A percentile compares a stretch with the other conserved stretches of the same genome.
These are phyloP conservation scores for Carallia pectinifolia DNA, from an alignment of 345 rosid genomes.

Conservation along the genomic window DNA sequence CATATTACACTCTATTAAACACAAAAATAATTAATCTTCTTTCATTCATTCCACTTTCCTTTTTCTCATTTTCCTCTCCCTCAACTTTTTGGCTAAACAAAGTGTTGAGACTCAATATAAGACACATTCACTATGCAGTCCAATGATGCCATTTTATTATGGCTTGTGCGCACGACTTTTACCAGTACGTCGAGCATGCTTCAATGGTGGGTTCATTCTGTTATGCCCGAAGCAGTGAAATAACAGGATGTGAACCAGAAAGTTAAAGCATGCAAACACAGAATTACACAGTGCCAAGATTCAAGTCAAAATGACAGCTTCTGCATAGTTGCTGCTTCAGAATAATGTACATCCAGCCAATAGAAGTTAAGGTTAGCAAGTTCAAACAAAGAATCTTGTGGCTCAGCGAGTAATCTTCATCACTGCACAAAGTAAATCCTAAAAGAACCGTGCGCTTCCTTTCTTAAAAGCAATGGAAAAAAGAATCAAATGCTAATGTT, in stretches of 20 bases:
- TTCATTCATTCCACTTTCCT: too few relatives aligned
- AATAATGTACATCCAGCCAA: slow-evolving; percentile 1
- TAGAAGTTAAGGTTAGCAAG: background rate
- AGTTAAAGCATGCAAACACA: background rate
- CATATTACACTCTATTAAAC: too few relatives aligned
- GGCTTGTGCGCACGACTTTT: background rate
- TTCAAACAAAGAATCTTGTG: background rate
- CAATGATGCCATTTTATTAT: too few relatives aligned
- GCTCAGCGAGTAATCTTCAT: background rate
- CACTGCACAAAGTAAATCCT: too few relatives aligned
- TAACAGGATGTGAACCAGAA: too few relatives aligned
- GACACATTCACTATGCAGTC: too few relatives aligned
- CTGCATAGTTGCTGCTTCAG: background rate
- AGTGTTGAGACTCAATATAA: too few relatives aligned
- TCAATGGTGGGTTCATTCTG: background rate
- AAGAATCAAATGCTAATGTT: slow-evolving; percentile 30
- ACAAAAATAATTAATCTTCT: too few relatives aligned
- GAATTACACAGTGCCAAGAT: background rate
- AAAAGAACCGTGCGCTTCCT: too few relatives aligned
- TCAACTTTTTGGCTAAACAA: too few relatives aligned
- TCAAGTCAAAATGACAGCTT: background rate
- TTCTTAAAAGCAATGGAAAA: background rate
- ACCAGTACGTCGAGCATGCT: background rate
- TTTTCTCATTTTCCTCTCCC: too few relatives aligned
- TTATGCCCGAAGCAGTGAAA: background rate